phyloP scores from a whole-genome alignment of 2,329 filamentous ascomycete species.

The Elsinoe fawcettii region DNA sequence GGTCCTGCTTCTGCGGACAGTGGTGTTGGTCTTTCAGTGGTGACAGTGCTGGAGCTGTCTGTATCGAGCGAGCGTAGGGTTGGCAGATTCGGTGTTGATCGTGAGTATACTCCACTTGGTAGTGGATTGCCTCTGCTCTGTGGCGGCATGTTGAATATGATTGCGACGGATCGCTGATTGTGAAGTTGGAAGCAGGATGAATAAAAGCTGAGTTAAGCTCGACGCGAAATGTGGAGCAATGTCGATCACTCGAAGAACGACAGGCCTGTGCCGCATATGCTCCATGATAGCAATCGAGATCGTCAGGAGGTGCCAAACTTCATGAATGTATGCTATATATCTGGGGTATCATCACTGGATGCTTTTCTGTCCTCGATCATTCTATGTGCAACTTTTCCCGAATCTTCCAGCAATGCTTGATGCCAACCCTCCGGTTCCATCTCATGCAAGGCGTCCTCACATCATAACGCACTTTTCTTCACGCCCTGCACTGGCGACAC shows the following conservation, averaged over 20 bases:
- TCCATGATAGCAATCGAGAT: background rate
- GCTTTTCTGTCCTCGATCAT: background rate
- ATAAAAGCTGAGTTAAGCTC: background rate
- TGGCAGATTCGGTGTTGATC: slow-evolving; percentile 41
- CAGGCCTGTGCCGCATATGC: background rate
- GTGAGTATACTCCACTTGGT: slow-evolving; percentile 37
- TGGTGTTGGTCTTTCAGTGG: slow-evolving; percentile 15
- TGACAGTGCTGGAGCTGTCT: slow-evolving; percentile 17
- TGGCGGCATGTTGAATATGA: slow-evolving; percentile 31
- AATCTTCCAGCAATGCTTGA: background rate
- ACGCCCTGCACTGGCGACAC: background rate
- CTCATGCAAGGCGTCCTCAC: background rate
- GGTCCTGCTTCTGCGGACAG: background rate
- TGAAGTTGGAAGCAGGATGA: background rate
- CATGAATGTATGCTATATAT: slow-evolving; percentile 3
- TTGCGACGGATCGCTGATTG: background rate
- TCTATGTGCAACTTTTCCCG: slow-evolving; percentile 1
- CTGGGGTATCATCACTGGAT: slow-evolving; percentile 8
- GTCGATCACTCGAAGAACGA: background rate
- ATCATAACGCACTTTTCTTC: slow-evolving; percentile 11
- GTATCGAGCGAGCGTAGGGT: slow-evolving; percentile 32
- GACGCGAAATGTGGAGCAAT: background rate
- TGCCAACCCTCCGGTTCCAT: background rate
- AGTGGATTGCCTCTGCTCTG: slow-evolving; percentile 36
- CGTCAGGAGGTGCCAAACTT: background rate